phyloP scores from a whole-genome alignment of 441 rosid species.

The Pelargonium fulgidum region DNA sequence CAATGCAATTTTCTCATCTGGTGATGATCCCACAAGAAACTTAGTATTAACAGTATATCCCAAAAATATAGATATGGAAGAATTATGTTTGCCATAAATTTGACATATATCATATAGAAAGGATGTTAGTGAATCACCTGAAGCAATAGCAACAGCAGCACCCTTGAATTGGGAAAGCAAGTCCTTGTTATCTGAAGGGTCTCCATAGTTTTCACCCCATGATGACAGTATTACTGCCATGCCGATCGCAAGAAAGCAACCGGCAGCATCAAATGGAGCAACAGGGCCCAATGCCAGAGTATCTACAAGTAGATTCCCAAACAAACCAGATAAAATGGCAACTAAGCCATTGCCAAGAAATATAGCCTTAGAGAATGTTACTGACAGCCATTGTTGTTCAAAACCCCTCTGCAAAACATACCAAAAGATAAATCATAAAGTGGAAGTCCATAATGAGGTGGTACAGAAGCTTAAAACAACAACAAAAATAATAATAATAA shows the following conservation, averaged over 20 bases:
- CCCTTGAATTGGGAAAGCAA: slow-evolving; percentile 82
- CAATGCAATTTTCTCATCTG: slow-evolving; percentile 95
- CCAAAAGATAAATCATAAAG: not conserved
- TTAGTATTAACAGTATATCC: not conserved
- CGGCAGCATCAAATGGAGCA: slow-evolving; percentile 96
- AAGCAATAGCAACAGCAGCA: slow-evolving; percentile 90
- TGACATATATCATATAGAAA: no score
- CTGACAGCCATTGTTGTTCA: slow-evolving; percentile 86
- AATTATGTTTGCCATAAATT: not conserved
- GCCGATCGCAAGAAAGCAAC: slow-evolving; percentile 89
- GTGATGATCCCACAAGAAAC: slow-evolving; percentile 5
- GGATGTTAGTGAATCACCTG: slow-evolving; percentile 40
- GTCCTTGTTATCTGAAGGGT: slow-evolving; percentile 83
- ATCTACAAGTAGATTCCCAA: slow-evolving; percentile 82
- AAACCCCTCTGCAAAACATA: slow-evolving; percentile 62
- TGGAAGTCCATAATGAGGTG: not conserved
- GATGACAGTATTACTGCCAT: slow-evolving; percentile 80
- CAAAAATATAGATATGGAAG: not conserved
- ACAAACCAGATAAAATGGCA: slow-evolving; percentile 84
- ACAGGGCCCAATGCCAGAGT: slow-evolving; percentile 85
- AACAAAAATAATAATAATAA: no score
- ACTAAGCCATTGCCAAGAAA: slow-evolving; percentile 96
- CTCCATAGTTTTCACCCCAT: slow-evolving; percentile 91
- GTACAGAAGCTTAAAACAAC: not conserved
- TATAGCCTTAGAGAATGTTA: slow-evolving; percentile 95